Base-by-base conservation (phyloP, 768 basidiomycete species). In the Tulasnella sp. region DNA sequence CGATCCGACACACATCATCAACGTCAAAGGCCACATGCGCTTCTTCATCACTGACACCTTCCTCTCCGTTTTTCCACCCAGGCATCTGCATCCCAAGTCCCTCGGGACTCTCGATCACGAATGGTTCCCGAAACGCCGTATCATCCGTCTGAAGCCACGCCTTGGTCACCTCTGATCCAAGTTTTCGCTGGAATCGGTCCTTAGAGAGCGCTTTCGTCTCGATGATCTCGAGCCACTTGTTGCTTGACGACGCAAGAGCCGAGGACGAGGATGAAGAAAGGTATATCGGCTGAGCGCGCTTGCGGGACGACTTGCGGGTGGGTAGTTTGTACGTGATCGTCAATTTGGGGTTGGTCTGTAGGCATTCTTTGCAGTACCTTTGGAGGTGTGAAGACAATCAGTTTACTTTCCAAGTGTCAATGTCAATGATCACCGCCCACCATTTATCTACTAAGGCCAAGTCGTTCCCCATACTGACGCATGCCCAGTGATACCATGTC, bases 21-120 rank as follows among this genome's bases (percentile, higher is more conserved):
- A 96, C 87, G 0, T 82, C 84, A 56, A 93, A 79, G 19, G 17
- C 79, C 75, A 8, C 70, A 63, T 1, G 76, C 70, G 1, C 34
- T 38, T 38, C 7, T 7, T 38, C 34, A 38, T 15, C 34, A 38
- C 34, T 38, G 34, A 5, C 15, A 15, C 15, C 15, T 38, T 15
- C 46, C 5, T 48, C 46, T 48, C 34, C 55, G 15, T 24, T n/a
- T 15, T 21, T 41, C 53, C 44, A 46, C 8, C 50, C 46, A 9
- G 93, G 93, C 84, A 97, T 88, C 68, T 82, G 83, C 83, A 97
- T 91, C 9, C 92, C 93, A 45, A 97, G 73, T 4, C 88, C 85
- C 12, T 88, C 85, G 2, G 85, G 81, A 5, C 74, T 70, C 69
- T 85, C 83, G 51, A 97, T 80, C 27, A 97, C 73, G 61, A 96